A percentile compares a stretch with the other conserved stretches of the same genome.
Evolutionary conservation across 2,329 filamentous ascomycete species (phyloP).

Genomic region (Raffaelea arxii): DNA sequence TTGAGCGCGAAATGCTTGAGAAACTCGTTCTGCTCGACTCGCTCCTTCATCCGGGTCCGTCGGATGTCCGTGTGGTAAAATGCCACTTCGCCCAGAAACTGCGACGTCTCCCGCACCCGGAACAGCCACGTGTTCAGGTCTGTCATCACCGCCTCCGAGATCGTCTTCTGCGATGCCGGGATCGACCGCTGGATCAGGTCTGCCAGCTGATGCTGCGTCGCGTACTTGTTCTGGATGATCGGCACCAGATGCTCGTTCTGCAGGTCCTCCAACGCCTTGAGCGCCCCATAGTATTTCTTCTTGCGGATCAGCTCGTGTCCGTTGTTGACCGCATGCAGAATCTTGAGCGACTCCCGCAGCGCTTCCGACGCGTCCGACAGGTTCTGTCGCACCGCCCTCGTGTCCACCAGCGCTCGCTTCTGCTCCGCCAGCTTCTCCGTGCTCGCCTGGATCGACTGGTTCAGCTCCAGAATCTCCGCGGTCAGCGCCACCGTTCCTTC

Average conservation of each 20-base stretch:
- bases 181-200: conserved; percentile 95
- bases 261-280: conserved; percentile 88
- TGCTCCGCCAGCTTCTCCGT: conserved; percentile 91
- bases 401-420: conserved; percentile 90
- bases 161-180: conserved; percentile 81
- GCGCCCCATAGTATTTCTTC: conserved; percentile 90
- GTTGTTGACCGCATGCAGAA: conserved; percentile 85
- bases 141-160: conserved; percentile 93
- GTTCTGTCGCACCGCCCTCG: conserved; percentile 83
- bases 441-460: conserved; percentile 88
- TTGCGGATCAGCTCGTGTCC: conserved; percentile 84
- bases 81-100: conserved; percentile 90
- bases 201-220: conserved; percentile 89
- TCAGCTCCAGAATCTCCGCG: conserved; percentile 81
- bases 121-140: conserved; percentile 97
- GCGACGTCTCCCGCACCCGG: conserved; percentile 87
- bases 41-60: conserved; percentile 70
- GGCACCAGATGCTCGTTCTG: conserved; percentile 85
- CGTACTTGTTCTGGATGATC: conserved; percentile 68
- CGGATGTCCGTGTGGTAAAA: conserved; percentile 93
- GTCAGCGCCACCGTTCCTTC: conserved; percentile 85
- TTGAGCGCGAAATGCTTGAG: conserved; percentile 83
- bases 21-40: conserved; percentile 65
- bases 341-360: conserved; percentile 82
- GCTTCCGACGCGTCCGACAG: conserved; percentile 88